Percentiles rank a stretch among this genome's conserved stretches.
Evolutionary conservation across 2,329 filamentous ascomycete genomes (phyloP).

Genomic region (Cladorrhinum sp.): DNA sequence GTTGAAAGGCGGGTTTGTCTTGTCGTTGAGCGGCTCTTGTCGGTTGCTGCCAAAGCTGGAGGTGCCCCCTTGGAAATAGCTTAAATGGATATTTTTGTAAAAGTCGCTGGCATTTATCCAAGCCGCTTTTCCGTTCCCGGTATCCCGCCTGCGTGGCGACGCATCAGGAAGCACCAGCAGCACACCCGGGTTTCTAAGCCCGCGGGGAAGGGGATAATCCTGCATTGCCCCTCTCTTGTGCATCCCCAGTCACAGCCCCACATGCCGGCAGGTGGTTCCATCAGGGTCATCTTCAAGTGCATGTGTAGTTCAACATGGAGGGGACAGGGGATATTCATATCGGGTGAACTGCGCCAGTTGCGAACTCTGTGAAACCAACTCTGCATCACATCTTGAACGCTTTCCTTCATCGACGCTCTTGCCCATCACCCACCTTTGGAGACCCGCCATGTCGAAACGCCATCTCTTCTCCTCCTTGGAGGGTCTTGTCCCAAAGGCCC

Average conservation of each 20-base stretch:
- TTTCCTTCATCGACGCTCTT: background rate
- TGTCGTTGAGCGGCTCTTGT: slow-evolving; percentile 10
- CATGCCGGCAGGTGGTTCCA: slow-evolving; percentile 22
- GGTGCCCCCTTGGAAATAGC: slow-evolving; percentile 12
- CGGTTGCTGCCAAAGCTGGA: slow-evolving; percentile 12
- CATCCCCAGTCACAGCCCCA: slow-evolving; percentile 15
- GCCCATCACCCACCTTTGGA: background rate
- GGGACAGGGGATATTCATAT: slow-evolving; percentile 1
- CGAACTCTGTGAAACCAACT: background rate
- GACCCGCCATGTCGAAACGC: slow-evolving; percentile 46
- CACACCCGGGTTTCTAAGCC: slow-evolving; percentile 15
- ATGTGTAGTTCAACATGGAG: background rate
- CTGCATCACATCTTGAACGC: background rate
- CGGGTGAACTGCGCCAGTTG: background rate
- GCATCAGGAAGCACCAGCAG: slow-evolving; percentile 6
- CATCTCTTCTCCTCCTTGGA: slow-evolving; percentile 53
- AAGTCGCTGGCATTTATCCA: slow-evolving; percentile 28
- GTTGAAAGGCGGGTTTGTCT: slow-evolving; percentile 6
- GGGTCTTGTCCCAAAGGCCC: slow-evolving; percentile 51
- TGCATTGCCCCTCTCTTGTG: slow-evolving; percentile 24
- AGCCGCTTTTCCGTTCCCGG: slow-evolving; percentile 24
- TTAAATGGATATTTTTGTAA: slow-evolving; percentile 14
- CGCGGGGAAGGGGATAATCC: slow-evolving; percentile 15
- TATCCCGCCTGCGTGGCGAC: slow-evolving; percentile 20
- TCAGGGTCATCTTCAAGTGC: slow-evolving; percentile 15